phyloP scores from a whole-genome alignment of 2,329 filamentous ascomycete species.

The Penicillium sp. region DNA sequence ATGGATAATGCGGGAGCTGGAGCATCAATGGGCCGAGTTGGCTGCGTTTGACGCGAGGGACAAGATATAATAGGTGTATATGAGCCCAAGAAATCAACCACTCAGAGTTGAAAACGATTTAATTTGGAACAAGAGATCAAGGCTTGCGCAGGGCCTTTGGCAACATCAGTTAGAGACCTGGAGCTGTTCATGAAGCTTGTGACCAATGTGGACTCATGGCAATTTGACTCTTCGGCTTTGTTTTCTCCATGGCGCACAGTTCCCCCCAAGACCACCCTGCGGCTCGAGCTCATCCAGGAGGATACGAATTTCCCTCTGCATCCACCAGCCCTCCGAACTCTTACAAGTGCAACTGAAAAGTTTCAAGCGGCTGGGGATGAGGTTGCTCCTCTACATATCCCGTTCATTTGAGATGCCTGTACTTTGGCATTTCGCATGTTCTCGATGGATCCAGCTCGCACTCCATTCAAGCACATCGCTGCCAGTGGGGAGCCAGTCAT shows the following conservation, averaged over 20 bases:
- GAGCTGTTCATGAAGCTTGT: constrained; percentile 19
- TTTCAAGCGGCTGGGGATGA: constrained; percentile 8
- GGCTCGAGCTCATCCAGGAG: constrained; percentile 11
- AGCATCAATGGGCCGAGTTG: constrained; percentile 26
- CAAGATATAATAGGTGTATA: neutral
- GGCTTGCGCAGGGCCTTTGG: constrained; percentile 18
- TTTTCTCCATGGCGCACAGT: constrained; percentile 22
- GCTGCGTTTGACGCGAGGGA: constrained; percentile 2
- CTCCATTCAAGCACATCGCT: constrained; percentile 24
- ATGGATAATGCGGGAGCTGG: constrained; percentile 25
- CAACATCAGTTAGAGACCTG: constrained; percentile 21
- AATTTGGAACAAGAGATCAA: constrained; percentile 4
- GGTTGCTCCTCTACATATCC: constrained; percentile 1
- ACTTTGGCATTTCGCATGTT: constrained; percentile 10
- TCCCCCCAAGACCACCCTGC: constrained; percentile 4
- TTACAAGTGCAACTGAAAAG: constrained; percentile 5
- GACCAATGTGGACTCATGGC: constrained; percentile 16
- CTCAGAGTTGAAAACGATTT: neutral
- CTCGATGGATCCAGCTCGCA: constrained; percentile 13
- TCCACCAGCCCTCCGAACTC: constrained; percentile 11
- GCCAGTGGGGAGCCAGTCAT: constrained; percentile 34
- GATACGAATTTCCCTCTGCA: constrained; percentile 14
- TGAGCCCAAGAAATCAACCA: neutral
- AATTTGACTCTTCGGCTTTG: constrained; percentile 18
- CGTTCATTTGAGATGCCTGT: constrained; percentile 6